phyloP scores from a whole-genome alignment of 768 basidiomycete genomes.

The Phylloporus rhodoxanthus region DNA sequence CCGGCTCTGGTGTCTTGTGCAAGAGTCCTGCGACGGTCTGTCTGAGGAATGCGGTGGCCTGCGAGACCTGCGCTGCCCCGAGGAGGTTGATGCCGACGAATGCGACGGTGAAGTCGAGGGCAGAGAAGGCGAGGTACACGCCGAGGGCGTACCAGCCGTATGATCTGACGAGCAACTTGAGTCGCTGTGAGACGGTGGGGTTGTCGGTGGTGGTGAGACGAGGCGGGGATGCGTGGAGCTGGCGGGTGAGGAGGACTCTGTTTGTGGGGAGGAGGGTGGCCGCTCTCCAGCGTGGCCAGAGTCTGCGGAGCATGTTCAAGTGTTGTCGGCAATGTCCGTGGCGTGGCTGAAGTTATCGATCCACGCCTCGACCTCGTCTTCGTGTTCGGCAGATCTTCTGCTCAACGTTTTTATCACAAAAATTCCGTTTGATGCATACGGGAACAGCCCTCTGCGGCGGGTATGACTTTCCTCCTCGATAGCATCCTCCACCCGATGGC shows the following conservation, averaged over 20 bases:
- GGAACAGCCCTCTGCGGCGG: slow-evolving; percentile 32
- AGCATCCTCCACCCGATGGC: slow-evolving; percentile 36
- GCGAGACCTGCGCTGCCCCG: slow-evolving; percentile 85
- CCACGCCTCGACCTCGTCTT: slow-evolving; percentile 10
- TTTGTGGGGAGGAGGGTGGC: slow-evolving; percentile 41
- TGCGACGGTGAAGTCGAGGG: slow-evolving; percentile 77
- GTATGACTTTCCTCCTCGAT: slow-evolving; percentile 40
- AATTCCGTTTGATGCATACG: slow-evolving; percentile 41
- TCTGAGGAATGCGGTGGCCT: slow-evolving; percentile 55
- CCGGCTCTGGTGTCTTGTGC: slow-evolving; percentile 56
- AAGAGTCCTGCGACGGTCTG: slow-evolving; percentile 40
- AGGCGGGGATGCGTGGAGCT: slow-evolving; percentile 41
- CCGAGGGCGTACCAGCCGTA: slow-evolving; percentile 97
- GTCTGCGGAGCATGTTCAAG: slow-evolving; percentile 33
- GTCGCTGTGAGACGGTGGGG: slow-evolving; percentile 57
- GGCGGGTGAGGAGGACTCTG: slow-evolving; percentile 34
- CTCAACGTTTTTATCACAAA: slow-evolving; percentile 13
- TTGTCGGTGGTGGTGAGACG: slow-evolving; percentile 36
- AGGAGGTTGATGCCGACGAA: slow-evolving; percentile 81
- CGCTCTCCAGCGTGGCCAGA: slow-evolving; percentile 42
- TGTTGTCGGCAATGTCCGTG: neutral
- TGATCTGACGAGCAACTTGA: slow-evolving; percentile 79
- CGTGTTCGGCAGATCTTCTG: slow-evolving; percentile 14
- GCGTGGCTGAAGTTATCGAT: slow-evolving; percentile 10
- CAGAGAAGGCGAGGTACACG: slow-evolving; percentile 70